Conservation (phyloP, 805 yeast species). For the Middelhovenomyces tepae region DNA sequence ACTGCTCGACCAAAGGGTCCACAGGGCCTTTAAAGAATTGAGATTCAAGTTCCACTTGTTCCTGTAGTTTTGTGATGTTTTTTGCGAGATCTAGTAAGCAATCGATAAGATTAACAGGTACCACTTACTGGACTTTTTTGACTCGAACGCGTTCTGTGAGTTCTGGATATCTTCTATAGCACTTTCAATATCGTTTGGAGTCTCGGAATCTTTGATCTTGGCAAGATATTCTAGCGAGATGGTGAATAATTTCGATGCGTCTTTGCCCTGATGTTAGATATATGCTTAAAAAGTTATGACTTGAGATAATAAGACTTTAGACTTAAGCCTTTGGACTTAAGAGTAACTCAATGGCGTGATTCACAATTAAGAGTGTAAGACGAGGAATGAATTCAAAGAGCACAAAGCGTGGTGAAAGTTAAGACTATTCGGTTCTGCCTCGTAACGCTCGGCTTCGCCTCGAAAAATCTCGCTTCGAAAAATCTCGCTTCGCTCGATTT, state of each 20-base stretch:
- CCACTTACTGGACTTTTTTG: constrained; percentile 7
- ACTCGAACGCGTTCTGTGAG: constrained; percentile 5
- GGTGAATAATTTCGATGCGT: constrained; percentile 13
- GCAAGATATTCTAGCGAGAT: constrained; percentile 9
- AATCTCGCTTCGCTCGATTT: no score
- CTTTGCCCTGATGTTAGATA: constrained; percentile 6
- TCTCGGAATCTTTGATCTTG: constrained; percentile 2
- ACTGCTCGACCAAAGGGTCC: constrained; percentile 2
- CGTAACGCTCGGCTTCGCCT: no score
- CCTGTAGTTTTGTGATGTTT: not conserved
- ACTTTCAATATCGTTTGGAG: not conserved
- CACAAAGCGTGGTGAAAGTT: no score
- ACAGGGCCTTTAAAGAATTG: constrained; percentile 11
- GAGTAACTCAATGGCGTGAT: no score
- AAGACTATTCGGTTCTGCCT: no score
- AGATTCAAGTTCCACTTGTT: constrained; percentile 1
- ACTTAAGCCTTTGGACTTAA: no score
- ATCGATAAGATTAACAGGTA: no score
- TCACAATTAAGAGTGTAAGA: no score
- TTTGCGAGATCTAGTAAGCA: not conserved
- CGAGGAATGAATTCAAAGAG: no score
- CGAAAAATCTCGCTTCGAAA: no score
- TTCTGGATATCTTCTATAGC: constrained; percentile 12
- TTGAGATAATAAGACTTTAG: no score
- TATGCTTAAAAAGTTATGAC: no score